These are phyloP conservation scores for Globisporangium recalcitrans DNA, from an alignment of 352 stramenopile genomes.

Conservation along the genomic window DNA sequence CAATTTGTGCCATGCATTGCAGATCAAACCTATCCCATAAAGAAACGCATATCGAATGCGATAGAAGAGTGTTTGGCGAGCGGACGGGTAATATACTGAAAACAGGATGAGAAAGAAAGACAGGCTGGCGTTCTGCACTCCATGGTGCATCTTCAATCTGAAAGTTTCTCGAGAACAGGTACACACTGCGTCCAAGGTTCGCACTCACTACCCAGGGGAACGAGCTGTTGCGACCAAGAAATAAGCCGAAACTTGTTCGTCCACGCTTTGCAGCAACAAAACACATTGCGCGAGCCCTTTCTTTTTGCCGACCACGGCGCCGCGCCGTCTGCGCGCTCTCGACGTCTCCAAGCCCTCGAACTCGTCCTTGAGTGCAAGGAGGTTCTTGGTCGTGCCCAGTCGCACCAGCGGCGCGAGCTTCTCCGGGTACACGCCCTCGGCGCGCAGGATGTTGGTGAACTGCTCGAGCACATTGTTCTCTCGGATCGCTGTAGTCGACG, in stretches of 20 bases:
- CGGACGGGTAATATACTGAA: constrained; percentile 3
- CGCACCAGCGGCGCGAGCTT: constrained; percentile 42
- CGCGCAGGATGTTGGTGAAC: constrained; percentile 50
- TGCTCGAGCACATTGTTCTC: constrained; percentile 65
- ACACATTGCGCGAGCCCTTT: constrained; percentile 13
- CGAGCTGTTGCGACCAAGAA: no score
- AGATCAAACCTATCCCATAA: constrained; percentile 94
- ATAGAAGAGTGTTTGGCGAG: background rate
- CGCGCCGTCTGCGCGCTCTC: constrained; percentile 11
- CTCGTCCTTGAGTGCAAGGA: constrained; percentile 28
- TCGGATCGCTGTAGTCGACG: constrained; percentile 29
- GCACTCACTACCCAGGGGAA: no score
- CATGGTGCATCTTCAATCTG: background rate
- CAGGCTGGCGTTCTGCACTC: background rate
- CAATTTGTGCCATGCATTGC: background rate
- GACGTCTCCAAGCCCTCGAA: constrained; percentile 20
- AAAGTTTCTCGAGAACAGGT: no score
- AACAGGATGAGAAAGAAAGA: background rate
- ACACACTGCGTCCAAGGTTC: no score
- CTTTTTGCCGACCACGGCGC: constrained; percentile 14
- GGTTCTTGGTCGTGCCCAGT: constrained; percentile 49
- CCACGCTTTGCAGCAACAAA: background rate
- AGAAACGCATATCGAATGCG: background rate
- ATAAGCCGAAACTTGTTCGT: no score
- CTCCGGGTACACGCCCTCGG: constrained; percentile 60